These are phyloP conservation scores for Breynia disticha DNA, from an alignment of 441 rosid species.

Conservation along the genomic window DNA sequence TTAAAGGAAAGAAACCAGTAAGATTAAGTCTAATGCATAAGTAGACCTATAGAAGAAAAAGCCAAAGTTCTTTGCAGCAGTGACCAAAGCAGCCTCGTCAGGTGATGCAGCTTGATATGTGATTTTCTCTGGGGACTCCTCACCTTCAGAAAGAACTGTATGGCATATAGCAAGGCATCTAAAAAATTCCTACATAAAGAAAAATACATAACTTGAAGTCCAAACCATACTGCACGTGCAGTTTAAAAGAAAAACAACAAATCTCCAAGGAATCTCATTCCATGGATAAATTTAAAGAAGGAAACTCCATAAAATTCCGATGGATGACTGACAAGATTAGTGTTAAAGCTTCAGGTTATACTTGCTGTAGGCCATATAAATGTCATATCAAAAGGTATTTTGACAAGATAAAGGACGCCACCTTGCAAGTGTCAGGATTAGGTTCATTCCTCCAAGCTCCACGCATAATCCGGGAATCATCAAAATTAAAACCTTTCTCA, in stretches of 20 bases:
- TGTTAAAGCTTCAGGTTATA: background rate
- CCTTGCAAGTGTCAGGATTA: slow-evolving; percentile 70
- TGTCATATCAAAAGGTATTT: slow-evolving; percentile 1
- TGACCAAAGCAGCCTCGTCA: slow-evolving; percentile 97
- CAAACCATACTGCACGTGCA: background rate
- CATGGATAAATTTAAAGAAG: no score
- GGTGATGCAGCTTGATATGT: slow-evolving; percentile 99
- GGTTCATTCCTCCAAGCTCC: slow-evolving; percentile 84
- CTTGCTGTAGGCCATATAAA: background rate
- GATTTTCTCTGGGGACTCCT: slow-evolving; percentile 89
- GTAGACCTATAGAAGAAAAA: slow-evolving; percentile 89
- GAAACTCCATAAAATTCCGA: no score
- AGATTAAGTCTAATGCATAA: background rate
- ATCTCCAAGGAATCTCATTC: no score
- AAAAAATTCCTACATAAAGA: slow-evolving; percentile 68
- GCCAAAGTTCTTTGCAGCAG: slow-evolving; percentile 98
- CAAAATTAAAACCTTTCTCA: slow-evolving; percentile 97
- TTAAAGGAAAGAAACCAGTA: background rate
- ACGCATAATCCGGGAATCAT: slow-evolving; percentile 77
- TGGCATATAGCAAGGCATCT: slow-evolving; percentile 95
- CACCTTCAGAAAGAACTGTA: slow-evolving; percentile 99
- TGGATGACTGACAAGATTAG: no score
- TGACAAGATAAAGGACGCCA: slow-evolving; percentile 20
- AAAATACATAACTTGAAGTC: slow-evolving; percentile 5
- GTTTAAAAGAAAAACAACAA: no score